Evolutionary conservation across 2,329 filamentous ascomycete genomes (phyloP).

Genomic region (Didymella glomerata): DNA sequence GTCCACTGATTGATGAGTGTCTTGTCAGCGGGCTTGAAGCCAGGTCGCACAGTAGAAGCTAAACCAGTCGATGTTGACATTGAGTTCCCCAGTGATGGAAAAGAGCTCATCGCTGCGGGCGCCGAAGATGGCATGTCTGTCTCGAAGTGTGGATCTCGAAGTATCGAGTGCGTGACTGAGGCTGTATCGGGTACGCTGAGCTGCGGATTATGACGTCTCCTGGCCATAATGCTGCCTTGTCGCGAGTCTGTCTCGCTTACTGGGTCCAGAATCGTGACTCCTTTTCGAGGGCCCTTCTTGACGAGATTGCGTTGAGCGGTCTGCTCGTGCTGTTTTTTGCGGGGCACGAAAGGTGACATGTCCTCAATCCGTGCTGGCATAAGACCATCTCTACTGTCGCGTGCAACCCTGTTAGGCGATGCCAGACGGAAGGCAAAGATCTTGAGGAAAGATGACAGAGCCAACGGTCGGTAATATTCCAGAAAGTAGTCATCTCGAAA

Average conservation of each 20-base stretch:
- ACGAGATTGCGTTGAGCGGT: conserved; percentile 67
- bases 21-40: conserved; percentile 72
- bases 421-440: conserved; percentile 94
- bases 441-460: conserved; percentile 87
- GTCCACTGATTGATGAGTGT: conserved; percentile 86
- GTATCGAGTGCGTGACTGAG: conserved; percentile 53
- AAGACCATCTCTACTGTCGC: conserved; percentile 77
- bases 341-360: conserved; percentile 85
- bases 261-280: conserved; percentile 73
- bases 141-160: conserved; percentile 52
- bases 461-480: conserved; percentile 91
- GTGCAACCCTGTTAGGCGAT: conserved; percentile 78
- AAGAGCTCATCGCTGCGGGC: conserved; percentile 27
- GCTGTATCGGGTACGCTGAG: conserved; percentile 43
- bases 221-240: conserved; percentile 29
- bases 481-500: conserved; percentile 95
- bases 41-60: conserved; percentile 35
- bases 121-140: conserved; percentile 36
- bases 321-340: conserved; percentile 62
- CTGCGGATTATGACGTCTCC: conserved; percentile 33
- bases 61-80: conserved; percentile 40
- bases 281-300: conserved; percentile 71
- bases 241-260: conserved; percentile 50
- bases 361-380: conserved; percentile 79
- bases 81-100: conserved; percentile 40